Evolutionary conservation across 768 basidiomycete genomes (phyloP).

Genomic region (Podaxis sp.): DNA sequence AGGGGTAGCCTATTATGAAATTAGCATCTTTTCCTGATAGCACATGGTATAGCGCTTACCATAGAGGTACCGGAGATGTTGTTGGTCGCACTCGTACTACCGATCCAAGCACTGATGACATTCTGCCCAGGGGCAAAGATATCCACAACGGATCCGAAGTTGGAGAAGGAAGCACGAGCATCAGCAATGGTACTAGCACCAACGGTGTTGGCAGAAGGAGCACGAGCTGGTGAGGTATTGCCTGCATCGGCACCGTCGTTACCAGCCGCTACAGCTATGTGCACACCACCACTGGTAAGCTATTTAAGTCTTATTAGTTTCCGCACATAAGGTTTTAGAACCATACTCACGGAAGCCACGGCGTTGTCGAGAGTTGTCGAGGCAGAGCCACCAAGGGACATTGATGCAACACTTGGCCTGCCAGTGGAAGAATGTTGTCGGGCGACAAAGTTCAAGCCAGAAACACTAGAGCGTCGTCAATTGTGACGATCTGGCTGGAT

Average conservation of each 20-base stretch:
- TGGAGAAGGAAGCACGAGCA: constrained; percentile 33
- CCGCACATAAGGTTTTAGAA: background rate
- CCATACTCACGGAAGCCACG: constrained; percentile 21
- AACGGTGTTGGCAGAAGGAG: constrained; percentile 34
- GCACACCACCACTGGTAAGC: constrained; percentile 29
- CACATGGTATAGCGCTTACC: constrained; percentile 15
- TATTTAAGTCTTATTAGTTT: constrained; percentile 7
- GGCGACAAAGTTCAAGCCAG: constrained; percentile 32
- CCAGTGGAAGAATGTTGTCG: constrained; percentile 18
- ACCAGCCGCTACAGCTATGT: constrained; percentile 35
- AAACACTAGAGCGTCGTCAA: constrained; percentile 19
- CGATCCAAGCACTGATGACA: constrained; percentile 31
- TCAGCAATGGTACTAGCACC: constrained; percentile 37
- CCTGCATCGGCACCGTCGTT: constrained; percentile 31
- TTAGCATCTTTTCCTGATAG: background rate
- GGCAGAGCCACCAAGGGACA: constrained; percentile 34
- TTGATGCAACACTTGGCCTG: constrained; percentile 31
- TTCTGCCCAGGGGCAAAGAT: constrained; percentile 38
- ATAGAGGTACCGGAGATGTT: constrained; percentile 26
- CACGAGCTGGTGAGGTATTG: constrained; percentile 33
- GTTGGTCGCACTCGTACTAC: constrained; percentile 23
- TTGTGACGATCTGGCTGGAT: too few relatives aligned
- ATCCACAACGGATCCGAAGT: constrained; percentile 41
- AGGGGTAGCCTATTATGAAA: constrained; percentile 30
- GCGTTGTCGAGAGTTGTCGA: constrained; percentile 30